phyloP scores from a whole-genome alignment of 2,329 filamentous ascomycete species.

The Trichoderma citrinoviride region DNA sequence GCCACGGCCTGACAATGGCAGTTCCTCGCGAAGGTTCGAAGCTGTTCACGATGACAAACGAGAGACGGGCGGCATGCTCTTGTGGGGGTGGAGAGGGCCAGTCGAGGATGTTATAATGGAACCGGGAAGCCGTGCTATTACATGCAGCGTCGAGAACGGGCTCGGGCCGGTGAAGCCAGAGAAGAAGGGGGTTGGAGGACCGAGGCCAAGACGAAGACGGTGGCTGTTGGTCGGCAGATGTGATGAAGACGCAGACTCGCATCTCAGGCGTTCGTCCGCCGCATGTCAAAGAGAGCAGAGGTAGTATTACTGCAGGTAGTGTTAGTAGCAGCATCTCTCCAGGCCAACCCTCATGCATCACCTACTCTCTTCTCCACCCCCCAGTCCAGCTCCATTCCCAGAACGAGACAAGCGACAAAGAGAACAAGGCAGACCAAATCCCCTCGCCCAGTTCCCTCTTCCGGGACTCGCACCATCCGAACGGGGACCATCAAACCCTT shows the following conservation, averaged over 20 bases:
- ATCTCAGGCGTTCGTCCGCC: background rate
- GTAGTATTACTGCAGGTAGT: background rate
- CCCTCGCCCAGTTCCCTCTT: background rate
- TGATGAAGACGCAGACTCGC: constrained; percentile 19
- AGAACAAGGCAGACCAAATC: background rate
- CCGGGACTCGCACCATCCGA: background rate
- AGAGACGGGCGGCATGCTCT: background rate
- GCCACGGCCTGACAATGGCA: background rate
- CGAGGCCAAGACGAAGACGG: background rate
- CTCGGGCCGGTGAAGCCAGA: background rate
- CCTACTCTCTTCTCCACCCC: constrained; percentile 7
- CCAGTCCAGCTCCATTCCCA: no score
- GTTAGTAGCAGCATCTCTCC: background rate
- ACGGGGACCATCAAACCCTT: background rate
- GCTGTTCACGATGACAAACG: background rate
- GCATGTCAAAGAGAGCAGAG: background rate
- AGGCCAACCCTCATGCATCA: background rate
- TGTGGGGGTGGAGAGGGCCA: background rate
- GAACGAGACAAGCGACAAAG: background rate
- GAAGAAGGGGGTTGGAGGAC: background rate
- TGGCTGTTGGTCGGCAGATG: constrained; percentile 15
- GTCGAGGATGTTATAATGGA: constrained; percentile 6
- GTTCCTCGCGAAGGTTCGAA: background rate
- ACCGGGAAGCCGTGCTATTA: background rate
- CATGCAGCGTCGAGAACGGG: background rate